Evolutionary conservation across 2,329 filamentous ascomycete genomes (phyloP).

Genomic region (Cryphonectria carpinicola): DNA sequence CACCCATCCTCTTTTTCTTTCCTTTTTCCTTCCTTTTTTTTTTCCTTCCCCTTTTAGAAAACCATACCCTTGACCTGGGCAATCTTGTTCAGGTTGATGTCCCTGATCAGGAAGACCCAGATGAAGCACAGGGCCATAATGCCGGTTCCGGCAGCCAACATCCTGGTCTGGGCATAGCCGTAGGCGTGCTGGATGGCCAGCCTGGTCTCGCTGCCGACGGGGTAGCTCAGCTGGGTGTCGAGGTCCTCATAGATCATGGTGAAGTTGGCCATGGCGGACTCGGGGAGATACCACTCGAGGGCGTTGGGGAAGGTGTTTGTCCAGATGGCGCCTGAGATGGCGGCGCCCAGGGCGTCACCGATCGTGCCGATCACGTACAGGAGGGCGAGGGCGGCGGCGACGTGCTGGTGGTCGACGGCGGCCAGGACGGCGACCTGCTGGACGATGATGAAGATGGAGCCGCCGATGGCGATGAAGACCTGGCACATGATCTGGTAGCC

Average conservation of each 20-base stretch:
- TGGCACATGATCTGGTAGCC: constrained; percentile 46
- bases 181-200: constrained; percentile 63
- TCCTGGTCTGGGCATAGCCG: constrained; percentile 52
- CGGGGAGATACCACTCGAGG: constrained; percentile 56
- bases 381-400: constrained; percentile 53
- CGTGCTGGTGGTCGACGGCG: constrained; percentile 56
- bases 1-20: background rate
- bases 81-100: constrained; percentile 54
- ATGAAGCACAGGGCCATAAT: constrained; percentile 40
- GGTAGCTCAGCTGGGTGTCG: constrained; percentile 54
- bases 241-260: constrained; percentile 58
- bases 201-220: constrained; percentile 47
- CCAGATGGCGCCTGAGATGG: constrained; percentile 48
- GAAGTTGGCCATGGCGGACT: constrained; percentile 40
- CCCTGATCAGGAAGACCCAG: constrained; percentile 50
- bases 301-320: constrained; percentile 49
- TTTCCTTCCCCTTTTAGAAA: constrained; percentile 42
- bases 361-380: constrained; percentile 49
- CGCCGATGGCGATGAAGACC: constrained; percentile 53
- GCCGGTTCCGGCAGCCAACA: constrained; percentile 46
- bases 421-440: constrained; percentile 63
- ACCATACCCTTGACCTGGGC: constrained; percentile 56
- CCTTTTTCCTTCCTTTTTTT: background rate
- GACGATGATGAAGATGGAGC: constrained; percentile 56
- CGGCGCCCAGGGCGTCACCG: constrained; percentile 50